Evolutionary conservation across 306 rosid genomes (phyloP), one percentile per base, ranked within the genome.

Genomic region (Calophaca sinica): DNA sequence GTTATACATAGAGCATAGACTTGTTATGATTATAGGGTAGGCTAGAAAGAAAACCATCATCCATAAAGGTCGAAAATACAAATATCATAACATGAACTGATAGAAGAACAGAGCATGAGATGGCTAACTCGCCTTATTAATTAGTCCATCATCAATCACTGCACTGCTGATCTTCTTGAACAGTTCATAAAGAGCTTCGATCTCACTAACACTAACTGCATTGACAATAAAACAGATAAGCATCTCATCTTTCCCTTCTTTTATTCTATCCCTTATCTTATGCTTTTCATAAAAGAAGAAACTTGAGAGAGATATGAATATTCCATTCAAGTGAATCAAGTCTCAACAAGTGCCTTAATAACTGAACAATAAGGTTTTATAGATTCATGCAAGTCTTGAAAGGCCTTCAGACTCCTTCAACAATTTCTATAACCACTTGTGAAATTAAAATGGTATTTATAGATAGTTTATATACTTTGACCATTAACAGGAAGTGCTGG

Each of bases 151-250:
- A 54, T 92, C 97, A 87, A 92, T 84, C 79, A 92, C 93, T 36
- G 97, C 93, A 85, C 97, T 89, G 77, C 97, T 92, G 65, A 92
- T 92, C 85, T 87, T 92, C 87, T 92, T 92, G 82, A 92, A 92
- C 62, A 92, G 73, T 82, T 92, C 97, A 78, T 92, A 92, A 49
- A 92, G 86, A 0, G 97, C 97, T 83, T 92, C 97, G 72, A 92
- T 89, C 82, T 92, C 97, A 86, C 97, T 92, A 77, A 92, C 97
- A 74, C 96, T 92, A 87, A 92, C 97, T 92, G 93, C 91, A 79
- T 74, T 54, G 28, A n/a, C 54, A 70, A 52, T 7, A 65, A 65
- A 32, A 72, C 57, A 73, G 41, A 75, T 65, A 57, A 70, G 10
- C 49, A 50, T 50, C 33, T 28, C 9, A 2, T 44, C 11, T 10